Percentiles rank a stretch among this genome's conserved stretches.
phyloP scores from a whole-genome alignment of 495 filamentous ascomycete genomes.

The Penicillium steckii region DNA sequence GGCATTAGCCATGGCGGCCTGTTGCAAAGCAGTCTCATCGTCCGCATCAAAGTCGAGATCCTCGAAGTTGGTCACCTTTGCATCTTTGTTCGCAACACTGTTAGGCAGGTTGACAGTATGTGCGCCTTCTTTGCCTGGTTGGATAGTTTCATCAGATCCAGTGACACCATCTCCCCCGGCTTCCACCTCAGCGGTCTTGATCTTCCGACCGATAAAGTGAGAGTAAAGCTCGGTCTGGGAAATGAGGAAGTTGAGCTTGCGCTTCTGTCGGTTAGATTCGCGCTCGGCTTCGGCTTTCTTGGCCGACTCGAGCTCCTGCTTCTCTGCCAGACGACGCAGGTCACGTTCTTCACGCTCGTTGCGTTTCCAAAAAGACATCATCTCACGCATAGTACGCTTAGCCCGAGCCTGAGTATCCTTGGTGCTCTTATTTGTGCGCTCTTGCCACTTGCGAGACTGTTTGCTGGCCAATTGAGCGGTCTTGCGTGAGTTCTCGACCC shows the following conservation, averaged over 20 bases:
- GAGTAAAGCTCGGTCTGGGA: constrained; percentile 98
- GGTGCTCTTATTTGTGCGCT: constrained; percentile 94
- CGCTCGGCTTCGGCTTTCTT: constrained; percentile 95
- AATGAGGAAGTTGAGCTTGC: constrained; percentile 99
- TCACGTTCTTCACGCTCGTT: constrained; percentile 98
- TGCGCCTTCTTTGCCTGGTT: constrained; percentile 43
- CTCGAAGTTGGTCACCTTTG: constrained; percentile 88
- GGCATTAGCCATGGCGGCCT: constrained; percentile 91
- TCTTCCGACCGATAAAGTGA: constrained; percentile 99
- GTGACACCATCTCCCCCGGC: constrained; percentile 78
- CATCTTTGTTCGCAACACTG: constrained; percentile 52
- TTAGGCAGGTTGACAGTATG: constrained; percentile 57
- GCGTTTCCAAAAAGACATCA: constrained; percentile 99
- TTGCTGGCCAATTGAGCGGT: constrained; percentile 96
- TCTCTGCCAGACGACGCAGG: constrained; percentile 87
- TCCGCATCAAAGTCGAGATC: constrained; percentile 94
- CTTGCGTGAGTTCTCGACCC: constrained; percentile 91
- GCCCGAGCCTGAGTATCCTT: constrained; percentile 97
- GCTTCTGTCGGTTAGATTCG: constrained; percentile 93
- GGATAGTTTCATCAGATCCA: constrained; percentile 46
- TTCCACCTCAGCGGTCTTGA: constrained; percentile 93
- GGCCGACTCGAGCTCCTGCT: constrained; percentile 93
- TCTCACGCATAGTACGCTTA: constrained; percentile 98
- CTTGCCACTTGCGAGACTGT: constrained; percentile 95
- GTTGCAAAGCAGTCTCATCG: constrained; percentile 76